phyloP scores from a whole-genome alignment of 2,329 filamentous ascomycete genomes.

The Conoideocrella luteorostrata region DNA sequence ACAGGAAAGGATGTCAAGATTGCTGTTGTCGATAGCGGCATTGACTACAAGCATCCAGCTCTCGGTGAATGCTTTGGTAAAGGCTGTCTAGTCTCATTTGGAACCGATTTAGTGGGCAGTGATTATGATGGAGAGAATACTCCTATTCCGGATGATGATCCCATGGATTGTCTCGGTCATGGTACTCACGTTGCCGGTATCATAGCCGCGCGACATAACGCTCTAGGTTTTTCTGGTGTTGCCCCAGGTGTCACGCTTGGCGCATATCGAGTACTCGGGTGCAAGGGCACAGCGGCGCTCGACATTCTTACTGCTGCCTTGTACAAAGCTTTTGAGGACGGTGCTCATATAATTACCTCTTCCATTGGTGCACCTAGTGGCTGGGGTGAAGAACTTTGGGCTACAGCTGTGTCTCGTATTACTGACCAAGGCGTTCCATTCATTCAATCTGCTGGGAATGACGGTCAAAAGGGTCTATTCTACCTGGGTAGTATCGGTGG shows the following conservation, averaged over 20 bases:
- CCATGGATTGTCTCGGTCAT: constrained; percentile 33
- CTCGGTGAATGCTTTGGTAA: constrained; percentile 46
- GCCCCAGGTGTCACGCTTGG: constrained; percentile 32
- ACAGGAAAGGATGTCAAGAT: constrained; percentile 47
- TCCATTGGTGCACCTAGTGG: constrained; percentile 27
- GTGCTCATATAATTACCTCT: constrained; percentile 30
- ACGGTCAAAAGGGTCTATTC: constrained; percentile 35
- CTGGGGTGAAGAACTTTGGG: constrained; percentile 23
- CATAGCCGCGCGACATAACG: constrained; percentile 33
- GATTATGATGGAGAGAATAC: constrained; percentile 18
- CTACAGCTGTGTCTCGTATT: constrained; percentile 32
- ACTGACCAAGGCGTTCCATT: constrained; percentile 35
- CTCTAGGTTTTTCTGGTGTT: constrained; percentile 31
- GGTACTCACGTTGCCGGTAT: constrained; percentile 41
- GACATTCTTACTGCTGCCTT: constrained; percentile 34
- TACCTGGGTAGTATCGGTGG: constrained; percentile 31
- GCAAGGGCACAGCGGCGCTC: constrained; percentile 21
- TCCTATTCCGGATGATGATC: constrained; percentile 30
- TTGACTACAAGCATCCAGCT: constrained; percentile 57
- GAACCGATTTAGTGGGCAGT: constrained; percentile 38
- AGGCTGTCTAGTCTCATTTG: constrained; percentile 37
- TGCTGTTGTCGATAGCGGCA: constrained; percentile 47
- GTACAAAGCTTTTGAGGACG: constrained; percentile 33
- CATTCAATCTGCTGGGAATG: constrained; percentile 38
- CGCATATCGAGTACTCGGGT: constrained; percentile 32